Evolutionary conservation across 352 stramenopile genomes (phyloP).

Genomic region (Phytophthora macrochlamydospora): DNA sequence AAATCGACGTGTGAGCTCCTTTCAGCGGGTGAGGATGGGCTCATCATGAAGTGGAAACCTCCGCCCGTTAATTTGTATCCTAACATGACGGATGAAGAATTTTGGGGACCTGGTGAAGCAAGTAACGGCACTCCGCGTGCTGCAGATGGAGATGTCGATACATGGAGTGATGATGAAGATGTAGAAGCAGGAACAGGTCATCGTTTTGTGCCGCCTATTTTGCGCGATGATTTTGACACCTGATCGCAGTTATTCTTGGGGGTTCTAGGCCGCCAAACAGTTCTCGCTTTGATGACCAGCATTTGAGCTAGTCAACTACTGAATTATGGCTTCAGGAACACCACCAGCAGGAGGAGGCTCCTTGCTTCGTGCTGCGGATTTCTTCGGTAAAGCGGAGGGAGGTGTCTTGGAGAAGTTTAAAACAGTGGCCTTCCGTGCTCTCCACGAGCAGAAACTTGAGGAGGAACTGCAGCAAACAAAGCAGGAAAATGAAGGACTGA

Average conservation of each 20-base stretch:
- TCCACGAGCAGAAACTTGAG: conserved; percentile 73
- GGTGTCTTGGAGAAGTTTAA: conserved; percentile 71
- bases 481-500: conserved; percentile 45
- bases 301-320: neutral
- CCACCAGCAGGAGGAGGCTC: neutral
- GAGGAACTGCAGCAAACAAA: conserved; percentile 56
- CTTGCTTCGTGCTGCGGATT: conserved; percentile 46
- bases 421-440: conserved; percentile 58
- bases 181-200: conserved; percentile 21
- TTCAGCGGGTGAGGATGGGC: conserved; percentile 61
- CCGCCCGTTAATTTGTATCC: conserved; percentile 35
- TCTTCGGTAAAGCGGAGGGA: conserved; percentile 57
- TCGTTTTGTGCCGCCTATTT: conserved; percentile 70
- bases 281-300: neutral
- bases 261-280: neutral
- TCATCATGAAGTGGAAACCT: conserved; percentile 78
- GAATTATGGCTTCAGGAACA: conserved; percentile 20
- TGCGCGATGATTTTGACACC: conserved; percentile 42
- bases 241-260: conserved; percentile 18
- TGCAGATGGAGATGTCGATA: conserved; percentile 40
- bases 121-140: conserved; percentile 11
- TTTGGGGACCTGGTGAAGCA: conserved; percentile 2
- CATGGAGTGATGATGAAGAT: conserved; percentile 66
- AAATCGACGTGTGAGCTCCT: conserved; percentile 57
- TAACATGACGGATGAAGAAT: conserved; percentile 11